Base-by-base conservation (phyloP, 371 early-diverging fungal genomes). In the Mucor mucedo region DNA sequence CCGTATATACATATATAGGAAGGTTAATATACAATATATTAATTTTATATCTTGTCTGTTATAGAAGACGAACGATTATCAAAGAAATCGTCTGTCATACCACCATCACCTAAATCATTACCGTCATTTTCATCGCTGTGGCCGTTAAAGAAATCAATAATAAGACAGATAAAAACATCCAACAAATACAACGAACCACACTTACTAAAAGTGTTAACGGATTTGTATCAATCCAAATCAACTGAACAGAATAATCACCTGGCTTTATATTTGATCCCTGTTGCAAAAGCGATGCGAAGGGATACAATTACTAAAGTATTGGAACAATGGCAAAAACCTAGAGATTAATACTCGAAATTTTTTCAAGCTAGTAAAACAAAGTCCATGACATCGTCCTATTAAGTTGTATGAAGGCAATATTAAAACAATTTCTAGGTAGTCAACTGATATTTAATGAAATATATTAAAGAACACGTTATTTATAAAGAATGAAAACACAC, bases 231-330 rank as follows among this genome's bases (percentile, higher is more conserved):
- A 33, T 28, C 60, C 3, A 56, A 55, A 40, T 49, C 60, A 29
- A 49, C 3, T 0, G 63, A 63, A 11, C 69, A 69, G 57, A 14
- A 6, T 33, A 54, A 21, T 8, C 69, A 69, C 42, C 40, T 69
- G 14, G 44, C 56, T 33, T n/a, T 33, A 8, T 69, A 69, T 44
- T 55, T 63, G 1, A 16, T 63, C 28, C 69, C 69, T 1, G 52
- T 69, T 14, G 64, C 69, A 27, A 49, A 55, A 50, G 64, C 59
- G 4, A 63, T 58, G 47, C 16, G 60, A 52, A 55, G 57, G 28
- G 30, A 56, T 16, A 53, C 35, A 6, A 53, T 53, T 53, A n/a
- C 16, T 7, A 38, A 53, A 16, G 6, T 29, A 16, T 53, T 53
- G 29, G 38, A 53, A 8, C 53, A 53, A 9, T 53, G 53, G 53